Evolutionary conservation across 225 moss, liverwort and hornwort genomes (phyloP).

Genomic region (Sphagnum contortum): DNA sequence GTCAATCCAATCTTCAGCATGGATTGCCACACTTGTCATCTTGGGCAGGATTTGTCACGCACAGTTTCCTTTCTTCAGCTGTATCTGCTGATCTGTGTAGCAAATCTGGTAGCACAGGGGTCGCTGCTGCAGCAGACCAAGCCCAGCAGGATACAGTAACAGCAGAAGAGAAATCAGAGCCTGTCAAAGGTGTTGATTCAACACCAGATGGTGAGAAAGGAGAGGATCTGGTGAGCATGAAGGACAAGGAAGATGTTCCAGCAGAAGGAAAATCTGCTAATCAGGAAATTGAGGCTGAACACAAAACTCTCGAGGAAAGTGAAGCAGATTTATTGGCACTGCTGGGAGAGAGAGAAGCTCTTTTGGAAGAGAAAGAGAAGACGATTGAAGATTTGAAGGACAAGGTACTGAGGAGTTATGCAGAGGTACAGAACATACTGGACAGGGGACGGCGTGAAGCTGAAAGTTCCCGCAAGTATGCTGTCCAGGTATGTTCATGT

Average conservation of each 20-base stretch:
- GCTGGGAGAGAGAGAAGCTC: constrained; percentile 64
- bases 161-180: constrained; percentile 19
- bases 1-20: constrained; percentile 18
- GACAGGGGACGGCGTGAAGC: constrained; percentile 73
- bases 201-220: too few relatives aligned
- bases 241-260: too few relatives aligned
- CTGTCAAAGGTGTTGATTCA: constrained; percentile 19
- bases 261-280: too few relatives aligned
- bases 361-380: constrained; percentile 57
- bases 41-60: constrained; percentile 21
- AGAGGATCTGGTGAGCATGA: too few relatives aligned
- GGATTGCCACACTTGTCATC: constrained; percentile 32
- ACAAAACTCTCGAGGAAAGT: not conserved
- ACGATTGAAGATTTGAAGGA: constrained; percentile 54
- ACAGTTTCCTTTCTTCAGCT: constrained; percentile 19
- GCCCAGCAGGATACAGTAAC: constrained; percentile 1
- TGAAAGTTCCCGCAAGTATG: constrained; percentile 66
- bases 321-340: constrained; percentile 43
- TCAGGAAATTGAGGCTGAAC: too few relatives aligned
- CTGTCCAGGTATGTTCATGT: constrained; percentile 52
- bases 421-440: constrained; percentile 84
- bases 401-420: constrained; percentile 67
- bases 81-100: constrained; percentile 23
- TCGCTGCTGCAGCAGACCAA: too few relatives aligned
- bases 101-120: constrained; percentile 16